These are phyloP conservation scores for Marchantia paleacea DNA, from an alignment of 225 moss, liverwort and hornwort genomes.

Conservation along the genomic window DNA sequence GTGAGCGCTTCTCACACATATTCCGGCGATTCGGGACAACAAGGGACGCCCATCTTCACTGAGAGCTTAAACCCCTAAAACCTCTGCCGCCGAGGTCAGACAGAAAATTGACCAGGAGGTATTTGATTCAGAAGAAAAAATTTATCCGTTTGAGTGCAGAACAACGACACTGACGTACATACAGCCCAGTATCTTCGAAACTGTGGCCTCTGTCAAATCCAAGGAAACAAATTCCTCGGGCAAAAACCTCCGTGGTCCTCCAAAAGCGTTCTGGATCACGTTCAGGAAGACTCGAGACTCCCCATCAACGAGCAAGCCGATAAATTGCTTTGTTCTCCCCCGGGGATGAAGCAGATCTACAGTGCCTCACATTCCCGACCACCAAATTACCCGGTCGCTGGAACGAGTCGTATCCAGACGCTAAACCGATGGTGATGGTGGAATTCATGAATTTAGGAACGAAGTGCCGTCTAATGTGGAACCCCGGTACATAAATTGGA, in stretches of 20 bases:
- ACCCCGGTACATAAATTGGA: not conserved
- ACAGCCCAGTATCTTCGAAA: no score
- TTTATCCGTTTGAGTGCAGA: no score
- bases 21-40: not conserved
- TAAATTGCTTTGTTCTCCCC: no score
- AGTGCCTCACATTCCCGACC: not conserved
- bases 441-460: not conserved
- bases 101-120: not conserved
- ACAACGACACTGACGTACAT: no score
- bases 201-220: not conserved
- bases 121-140: no score
- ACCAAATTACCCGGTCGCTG: no score
- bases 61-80: constrained; percentile 9
- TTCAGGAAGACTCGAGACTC: not conserved
- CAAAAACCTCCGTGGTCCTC: not conserved
- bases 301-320: not conserved
- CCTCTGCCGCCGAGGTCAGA: not conserved
- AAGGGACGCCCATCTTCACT: not conserved
- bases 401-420: no score
- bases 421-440: no score
- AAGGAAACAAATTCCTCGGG: not conserved
- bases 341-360: not conserved
- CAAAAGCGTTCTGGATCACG: not conserved
- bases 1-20: not conserved
- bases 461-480: not conserved